A percentile compares a stretch with the other conserved stretches of the same genome.
Conservation (phyloP, 2,329 filamentous ascomycete genomes). For the Penicillium sp. region DNA sequence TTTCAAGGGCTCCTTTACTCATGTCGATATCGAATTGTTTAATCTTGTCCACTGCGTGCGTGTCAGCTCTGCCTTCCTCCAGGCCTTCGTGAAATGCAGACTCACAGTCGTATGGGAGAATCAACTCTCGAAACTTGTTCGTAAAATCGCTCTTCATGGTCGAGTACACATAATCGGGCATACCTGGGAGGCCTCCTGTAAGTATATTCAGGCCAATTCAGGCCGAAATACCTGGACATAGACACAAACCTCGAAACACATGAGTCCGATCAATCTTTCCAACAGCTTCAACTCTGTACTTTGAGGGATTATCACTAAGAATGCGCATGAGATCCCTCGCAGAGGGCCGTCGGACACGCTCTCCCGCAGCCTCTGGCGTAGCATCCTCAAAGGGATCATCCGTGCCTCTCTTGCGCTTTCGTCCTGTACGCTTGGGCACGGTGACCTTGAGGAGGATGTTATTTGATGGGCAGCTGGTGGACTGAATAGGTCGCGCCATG, state of each 20-base stretch:
- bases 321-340: constrained; percentile 43
- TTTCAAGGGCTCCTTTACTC: constrained; percentile 58
- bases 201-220: neutral
- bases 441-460: constrained; percentile 86
- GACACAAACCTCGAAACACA: constrained; percentile 70
- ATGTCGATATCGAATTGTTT: constrained; percentile 68
- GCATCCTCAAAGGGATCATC: constrained; percentile 63
- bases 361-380: constrained; percentile 31
- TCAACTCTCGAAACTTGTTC: constrained; percentile 67
- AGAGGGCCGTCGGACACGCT: constrained; percentile 21
- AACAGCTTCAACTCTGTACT: constrained; percentile 68
- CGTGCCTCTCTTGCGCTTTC: constrained; percentile 80
- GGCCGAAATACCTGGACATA: neutral
- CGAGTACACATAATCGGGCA: constrained; percentile 86
- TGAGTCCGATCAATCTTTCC: constrained; percentile 78
- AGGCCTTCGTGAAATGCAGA: constrained; percentile 5
- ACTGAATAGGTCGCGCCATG: constrained; percentile 74
- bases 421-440: constrained; percentile 81
- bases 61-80: neutral
- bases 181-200: constrained; percentile 43
- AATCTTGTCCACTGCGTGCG: constrained; percentile 54
- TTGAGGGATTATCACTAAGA: constrained; percentile 68
- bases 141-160: constrained; percentile 69
- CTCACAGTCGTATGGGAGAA: constrained; percentile 71
- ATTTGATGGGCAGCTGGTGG: constrained; percentile 72